phyloP scores from a whole-genome alignment of 2,329 filamentous ascomycete species.

The Dendryphion nanum region DNA sequence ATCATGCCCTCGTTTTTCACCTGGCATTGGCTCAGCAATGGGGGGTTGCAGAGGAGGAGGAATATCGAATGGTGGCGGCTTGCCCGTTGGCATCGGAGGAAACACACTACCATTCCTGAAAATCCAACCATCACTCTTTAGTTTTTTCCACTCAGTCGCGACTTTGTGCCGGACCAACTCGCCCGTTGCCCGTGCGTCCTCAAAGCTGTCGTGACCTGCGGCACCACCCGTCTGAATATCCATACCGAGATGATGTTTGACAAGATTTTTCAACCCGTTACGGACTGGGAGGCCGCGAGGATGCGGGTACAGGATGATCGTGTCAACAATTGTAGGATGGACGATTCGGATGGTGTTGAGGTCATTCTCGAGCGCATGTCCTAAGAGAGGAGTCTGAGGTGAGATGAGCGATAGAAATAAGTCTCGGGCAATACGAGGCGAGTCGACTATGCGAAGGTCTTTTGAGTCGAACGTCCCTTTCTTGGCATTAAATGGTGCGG shows the following conservation, averaged over 20 bases:
- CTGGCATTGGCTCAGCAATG: conserved; percentile 4
- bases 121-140: conserved; percentile 68
- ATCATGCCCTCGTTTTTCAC: conserved; percentile 25
- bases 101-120: conserved; percentile 27
- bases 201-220: conserved; percentile 82
- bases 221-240: conserved; percentile 73
- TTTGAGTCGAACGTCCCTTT: conserved; percentile 22
- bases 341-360: conserved; percentile 81
- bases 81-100: conserved; percentile 24
- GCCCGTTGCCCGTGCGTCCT: conserved; percentile 86
- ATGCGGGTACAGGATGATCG: conserved; percentile 80
- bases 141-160: conserved; percentile 64
- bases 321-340: conserved; percentile 83
- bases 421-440: conserved; percentile 70
- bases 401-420: conserved; percentile 75
- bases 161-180: conserved; percentile 77
- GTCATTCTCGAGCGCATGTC: conserved; percentile 94
- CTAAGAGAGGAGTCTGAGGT: conserved; percentile 78
- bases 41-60: not conserved
- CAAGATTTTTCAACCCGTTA: conserved; percentile 73
- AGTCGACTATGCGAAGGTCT: conserved; percentile 69
- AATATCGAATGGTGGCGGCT: conserved; percentile 6
- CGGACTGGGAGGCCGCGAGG: conserved; percentile 72
- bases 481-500: conserved; percentile 41
- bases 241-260: conserved; percentile 65